Evolutionary conservation across 129 eudicot genomes (phyloP).

Genomic region (Flaveria brownii): DNA sequence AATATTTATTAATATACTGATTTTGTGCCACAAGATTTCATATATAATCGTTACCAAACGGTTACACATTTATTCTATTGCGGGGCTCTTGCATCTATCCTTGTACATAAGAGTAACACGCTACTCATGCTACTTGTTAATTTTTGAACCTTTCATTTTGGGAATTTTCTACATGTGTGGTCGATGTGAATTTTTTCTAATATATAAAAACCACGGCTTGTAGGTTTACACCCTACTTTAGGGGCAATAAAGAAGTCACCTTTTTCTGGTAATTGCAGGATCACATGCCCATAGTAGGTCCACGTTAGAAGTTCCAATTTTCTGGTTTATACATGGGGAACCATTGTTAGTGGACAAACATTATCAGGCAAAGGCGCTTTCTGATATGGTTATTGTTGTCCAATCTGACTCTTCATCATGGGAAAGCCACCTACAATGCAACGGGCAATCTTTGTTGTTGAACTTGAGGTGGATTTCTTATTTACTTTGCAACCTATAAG

Average conservation of each 20-base stretch:
- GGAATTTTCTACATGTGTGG: slow-evolving; percentile 3
- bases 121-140: not conserved
- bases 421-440: slow-evolving; percentile 97
- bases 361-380: slow-evolving; percentile 92
- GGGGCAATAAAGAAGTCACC: slow-evolving; percentile 3
- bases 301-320: slow-evolving; percentile 81
- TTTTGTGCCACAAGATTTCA: not conserved
- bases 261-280: slow-evolving; percentile 54
- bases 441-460: slow-evolving; percentile 76
- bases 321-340: slow-evolving; percentile 93
- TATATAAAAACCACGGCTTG: not conserved
- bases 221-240: slow-evolving; percentile 2
- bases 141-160: not conserved
- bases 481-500: not conserved
- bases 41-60: not conserved
- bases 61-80: not conserved
- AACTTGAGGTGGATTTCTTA: slow-evolving; percentile 64
- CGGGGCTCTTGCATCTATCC: not conserved
- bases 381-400: slow-evolving; percentile 92
- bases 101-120: not conserved
- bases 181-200: not conserved
- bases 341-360: slow-evolving; percentile 87
- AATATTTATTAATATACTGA: not conserved
- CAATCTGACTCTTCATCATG: slow-evolving; percentile 87
- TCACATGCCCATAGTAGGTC: slow-evolving; percentile 85